These are phyloP conservation scores for Penstemon davidsonii DNA, from an alignment of 257 asterid genomes.

Conservation along the genomic window DNA sequence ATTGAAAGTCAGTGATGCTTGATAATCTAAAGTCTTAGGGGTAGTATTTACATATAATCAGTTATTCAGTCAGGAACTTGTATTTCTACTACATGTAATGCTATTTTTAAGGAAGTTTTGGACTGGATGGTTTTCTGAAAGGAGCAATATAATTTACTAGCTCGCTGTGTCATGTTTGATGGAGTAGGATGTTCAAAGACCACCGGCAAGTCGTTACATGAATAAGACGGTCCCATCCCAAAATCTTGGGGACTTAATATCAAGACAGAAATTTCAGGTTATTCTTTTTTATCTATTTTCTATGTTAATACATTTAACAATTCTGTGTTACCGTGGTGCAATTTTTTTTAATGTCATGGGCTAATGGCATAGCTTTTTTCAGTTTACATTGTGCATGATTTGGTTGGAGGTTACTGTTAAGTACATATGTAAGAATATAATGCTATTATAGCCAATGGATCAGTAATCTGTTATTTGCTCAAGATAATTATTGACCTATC, in stretches of 20 bases:
- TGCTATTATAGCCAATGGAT: conserved; percentile 7
- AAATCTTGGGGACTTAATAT: conserved; percentile 35
- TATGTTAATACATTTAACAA: not conserved
- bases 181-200: conserved; percentile 39
- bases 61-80: conserved; percentile 8
- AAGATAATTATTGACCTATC: conserved; percentile 2
- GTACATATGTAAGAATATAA: not conserved
- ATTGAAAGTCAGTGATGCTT: not conserved
- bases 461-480: conserved; percentile 8
- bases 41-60: conserved; percentile 13
- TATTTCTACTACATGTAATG: not conserved
- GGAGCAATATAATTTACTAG: conserved; percentile 13
- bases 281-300: conserved; percentile 6
- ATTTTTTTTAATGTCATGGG: conserved; percentile 11
- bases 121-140: conserved; percentile 11
- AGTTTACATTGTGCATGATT: not conserved
- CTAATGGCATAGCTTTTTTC: not conserved
- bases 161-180: conserved; percentile 19
- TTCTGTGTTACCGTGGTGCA: conserved; percentile 1
- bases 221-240: not conserved
- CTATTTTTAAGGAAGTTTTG: conserved; percentile 16
- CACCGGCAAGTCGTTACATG: conserved; percentile 16
- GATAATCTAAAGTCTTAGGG: not conserved
- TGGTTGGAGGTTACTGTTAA: not conserved
- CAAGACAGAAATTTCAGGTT: conserved; percentile 58